Evolutionary conservation across 306 rosid genomes (phyloP), one percentile per base, ranked within the genome.

Genomic region (Quillaja saponaria): DNA sequence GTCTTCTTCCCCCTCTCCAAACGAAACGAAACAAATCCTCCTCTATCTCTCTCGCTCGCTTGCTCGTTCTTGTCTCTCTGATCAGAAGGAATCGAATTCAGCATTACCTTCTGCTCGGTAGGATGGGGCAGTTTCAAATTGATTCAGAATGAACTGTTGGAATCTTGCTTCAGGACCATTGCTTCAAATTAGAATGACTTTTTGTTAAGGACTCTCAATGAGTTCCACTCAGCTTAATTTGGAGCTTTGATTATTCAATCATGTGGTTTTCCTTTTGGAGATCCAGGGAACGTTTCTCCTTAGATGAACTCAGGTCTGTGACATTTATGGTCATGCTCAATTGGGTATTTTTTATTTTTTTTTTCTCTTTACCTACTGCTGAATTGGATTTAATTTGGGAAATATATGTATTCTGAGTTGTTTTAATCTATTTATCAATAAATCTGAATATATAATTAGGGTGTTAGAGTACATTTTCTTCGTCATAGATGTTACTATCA

Each of bases 231-330:
- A 41, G 58, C 73, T 71, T 34, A 48, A 55, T 72, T 72, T 73
- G 58, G 61, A 56, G 60, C 46, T 64, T 64, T 82, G 80, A 85
- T 69, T 82, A 50, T 63, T 12, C 76, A 82, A 76, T 63, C 82
- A 91, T 91, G 98, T 91, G 98, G 98, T 49, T 71, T 47, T 79
- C 92, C 73, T 84, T 88, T 59, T 88, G 97, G 96, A 80, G 75
- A 85, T 74, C 96, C 71, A 82, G 91, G 76, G 90, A 88, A 68
- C 95, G 96, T 39, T 91, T 91, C 71, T 82, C 96, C 65, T 51
- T 91, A 11, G 95, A 88, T 56, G 86, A 88, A 64, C 92, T 91
- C 85, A 86, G 98, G 98, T 88, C 61, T 20, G 46, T 39, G 44
- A 21, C 61, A 28, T 12, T 37, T 49, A n/a, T 8, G 6, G 5